These are phyloP conservation scores for Solanum hybrid DNA, from an alignment of 305 asterid species.

Conservation along the genomic window DNA sequence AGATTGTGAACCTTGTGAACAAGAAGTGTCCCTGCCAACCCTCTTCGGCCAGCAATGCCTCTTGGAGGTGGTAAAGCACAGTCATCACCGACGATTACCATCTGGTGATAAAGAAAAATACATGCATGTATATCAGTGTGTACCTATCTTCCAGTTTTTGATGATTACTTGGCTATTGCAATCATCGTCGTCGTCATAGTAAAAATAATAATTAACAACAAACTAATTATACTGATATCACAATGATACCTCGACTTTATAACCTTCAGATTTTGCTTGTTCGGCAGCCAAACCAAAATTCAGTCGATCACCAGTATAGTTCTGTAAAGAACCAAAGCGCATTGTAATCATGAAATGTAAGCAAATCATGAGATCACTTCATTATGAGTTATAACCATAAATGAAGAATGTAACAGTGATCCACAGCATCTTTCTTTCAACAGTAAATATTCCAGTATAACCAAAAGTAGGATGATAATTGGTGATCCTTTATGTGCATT, in stretches of 20 bases:
- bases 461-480: neutral
- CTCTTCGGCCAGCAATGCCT: slow-evolving; percentile 99
- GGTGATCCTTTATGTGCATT: neutral
- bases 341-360: neutral
- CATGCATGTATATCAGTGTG: neutral
- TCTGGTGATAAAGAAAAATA: slow-evolving; percentile 36
- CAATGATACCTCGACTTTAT: slow-evolving; percentile 71
- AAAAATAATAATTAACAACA: neutral
- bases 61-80: slow-evolving; percentile 99
- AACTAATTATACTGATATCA: neutral
- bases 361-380: neutral
- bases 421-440: neutral
- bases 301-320: slow-evolving; percentile 92
- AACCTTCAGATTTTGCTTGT: slow-evolving; percentile 97
- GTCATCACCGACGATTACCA: slow-evolving; percentile 98
- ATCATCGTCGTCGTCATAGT: neutral
- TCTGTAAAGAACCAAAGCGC: slow-evolving; percentile 32
- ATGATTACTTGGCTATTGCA: neutral
- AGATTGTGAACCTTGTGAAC: slow-evolving; percentile 70
- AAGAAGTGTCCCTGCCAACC: slow-evolving; percentile 94
- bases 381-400: neutral
- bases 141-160: neutral
- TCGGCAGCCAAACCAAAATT: slow-evolving; percentile 99
- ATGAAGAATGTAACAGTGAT: neutral
- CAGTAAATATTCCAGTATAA: neutral